Evolutionary conservation across 1,139 yeast genomes (phyloP).

Genomic region (Blastobotrys buckinghamii): DNA sequence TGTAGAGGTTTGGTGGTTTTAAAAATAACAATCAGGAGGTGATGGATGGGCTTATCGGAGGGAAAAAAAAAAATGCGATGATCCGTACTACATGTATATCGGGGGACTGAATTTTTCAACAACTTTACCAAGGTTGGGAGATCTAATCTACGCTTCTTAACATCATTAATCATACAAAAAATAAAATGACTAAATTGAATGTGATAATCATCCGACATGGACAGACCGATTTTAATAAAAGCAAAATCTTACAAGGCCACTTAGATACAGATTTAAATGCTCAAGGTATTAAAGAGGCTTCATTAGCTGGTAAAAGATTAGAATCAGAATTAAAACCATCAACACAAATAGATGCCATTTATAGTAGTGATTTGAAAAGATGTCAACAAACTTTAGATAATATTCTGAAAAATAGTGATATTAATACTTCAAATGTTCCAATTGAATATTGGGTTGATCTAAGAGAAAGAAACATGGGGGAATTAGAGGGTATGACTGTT

Average conservation of each 20-base stretch:
- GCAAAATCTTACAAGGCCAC: slow-evolving; percentile 73
- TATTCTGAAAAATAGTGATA: neutral
- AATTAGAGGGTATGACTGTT: slow-evolving; percentile 66
- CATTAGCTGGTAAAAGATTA: slow-evolving; percentile 22
- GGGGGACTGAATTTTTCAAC: too few species aligned
- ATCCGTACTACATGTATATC: too few species aligned
- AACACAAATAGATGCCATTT: slow-evolving; percentile 25
- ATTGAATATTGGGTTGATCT: slow-evolving; percentile 37
- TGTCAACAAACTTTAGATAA: slow-evolving; percentile 26
- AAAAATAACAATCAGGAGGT: too few species aligned
- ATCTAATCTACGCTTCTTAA: neutral
- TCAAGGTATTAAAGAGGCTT: slow-evolving; percentile 24
- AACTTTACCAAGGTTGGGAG: too few species aligned
- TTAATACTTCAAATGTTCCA: neutral
- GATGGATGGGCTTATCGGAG: too few species aligned
- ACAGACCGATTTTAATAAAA: slow-evolving; percentile 64
- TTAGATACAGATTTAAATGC: slow-evolving; percentile 28
- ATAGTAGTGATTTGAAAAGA: slow-evolving; percentile 30
- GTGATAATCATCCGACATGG: slow-evolving; percentile 72
- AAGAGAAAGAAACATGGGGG: slow-evolving; percentile 80
- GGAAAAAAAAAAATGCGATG: too few species aligned
- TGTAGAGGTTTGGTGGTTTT: too few species aligned
- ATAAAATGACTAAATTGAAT: slow-evolving; percentile 32
- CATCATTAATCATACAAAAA: neutral
- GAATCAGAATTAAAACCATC: slow-evolving; percentile 4